Evolutionary conservation across 768 basidiomycete genomes (phyloP), one percentile per base, ranked within the genome.

Genomic region (Russula compacta): DNA sequence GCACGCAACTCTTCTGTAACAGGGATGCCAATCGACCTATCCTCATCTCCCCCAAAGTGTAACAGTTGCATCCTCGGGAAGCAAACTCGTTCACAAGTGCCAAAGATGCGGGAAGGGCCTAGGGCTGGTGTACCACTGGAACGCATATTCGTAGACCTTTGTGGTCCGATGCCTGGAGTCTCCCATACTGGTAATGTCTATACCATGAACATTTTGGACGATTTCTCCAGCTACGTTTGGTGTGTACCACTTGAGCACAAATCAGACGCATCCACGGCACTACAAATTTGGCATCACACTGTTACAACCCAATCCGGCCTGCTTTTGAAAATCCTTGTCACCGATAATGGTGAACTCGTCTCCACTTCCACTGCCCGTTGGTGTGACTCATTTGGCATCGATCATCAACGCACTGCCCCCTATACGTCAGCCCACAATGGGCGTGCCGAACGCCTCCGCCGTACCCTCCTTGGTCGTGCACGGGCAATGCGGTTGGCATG

Each of bases 221-320:
- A 48, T 10, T 15, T 15, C 12, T 48, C 14, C 0, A 12, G 29
- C 12, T 48, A 48, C 5, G 47, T 48, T 0, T 32, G 48, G 15
- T 33, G 32, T 8, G 4, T 49, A 1, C 48, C 48, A 0, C 7
- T 49, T 0, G 19, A 4, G 12, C 3, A 0, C 2, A 51, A 51
- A 1, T 7, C 6, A 0, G 50, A 35, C 1, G 33, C 35, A 1
- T 1, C 10, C 2, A 1, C 19, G 4, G 19, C n/a, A 2, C n/a
- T 51, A 1, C 8, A 6, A 0, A 4, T 0, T 1, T 51, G 50
- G 50, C 50, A 36, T 6, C 35, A 0, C 6, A 17, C 50, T 7
- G 33, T 51, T 2, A 9, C 11, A 2, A 51, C 9, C 4, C 35
- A 36, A n/a, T 49, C 15, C 1, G 32, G 48, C 2, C 6, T 33